Base-by-base conservation (phyloP, 202 grass and related monocot genomes). In the Brachypodium distachyon region DNA sequence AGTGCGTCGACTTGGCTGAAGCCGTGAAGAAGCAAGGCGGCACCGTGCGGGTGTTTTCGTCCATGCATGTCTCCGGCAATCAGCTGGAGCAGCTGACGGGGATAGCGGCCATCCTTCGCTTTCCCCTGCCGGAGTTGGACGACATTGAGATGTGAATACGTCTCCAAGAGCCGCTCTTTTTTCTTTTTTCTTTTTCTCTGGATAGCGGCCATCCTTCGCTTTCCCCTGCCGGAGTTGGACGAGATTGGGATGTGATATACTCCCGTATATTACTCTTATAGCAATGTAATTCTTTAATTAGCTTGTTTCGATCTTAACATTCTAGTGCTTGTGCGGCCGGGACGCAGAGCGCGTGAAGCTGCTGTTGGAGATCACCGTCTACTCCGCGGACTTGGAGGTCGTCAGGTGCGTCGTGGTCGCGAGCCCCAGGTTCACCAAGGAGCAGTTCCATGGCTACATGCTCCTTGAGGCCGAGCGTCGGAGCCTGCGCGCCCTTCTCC, bases 91-190 rank as follows among this genome's bases (percentile, higher is more conserved):
- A 92, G 73, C 63, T 92, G 52, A 87, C 89, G 19, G 92, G 92
- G 74, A 71, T 96, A 63, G 92, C 92, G 70, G 92, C 92, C 73
- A 84, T 96, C 89, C 89, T n/a, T n/a, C n/a, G n/a, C n/a, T n/a
- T n/a, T n/a, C n/a, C n/a, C n/a, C n/a, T n/a, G n/a, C n/a, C n/a
- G 66, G 74, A 91, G n/a, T 82, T 96, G 32, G 92, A 96, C 33
- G 92, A 96, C 85, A 81, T 96, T 3, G 92, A 96, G 73, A 89
- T 91, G 86, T 96, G 89, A 89, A n/a, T n/a, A n/a, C n/a, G n/a
- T n/a, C n/a, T n/a, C n/a, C n/a, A n/a, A n/a, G n/a, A n/a, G n/a
- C n/a, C n/a, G n/a, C n/a, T n/a, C n/a, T n/a, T n/a, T n/a, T n/a
- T n/a, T n/a, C n/a, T n/a, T n/a, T n/a, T n/a, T n/a, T n/a, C n/a